Conservation (phyloP, 148 eudicot genomes). For the Gaultheria prostrata region DNA sequence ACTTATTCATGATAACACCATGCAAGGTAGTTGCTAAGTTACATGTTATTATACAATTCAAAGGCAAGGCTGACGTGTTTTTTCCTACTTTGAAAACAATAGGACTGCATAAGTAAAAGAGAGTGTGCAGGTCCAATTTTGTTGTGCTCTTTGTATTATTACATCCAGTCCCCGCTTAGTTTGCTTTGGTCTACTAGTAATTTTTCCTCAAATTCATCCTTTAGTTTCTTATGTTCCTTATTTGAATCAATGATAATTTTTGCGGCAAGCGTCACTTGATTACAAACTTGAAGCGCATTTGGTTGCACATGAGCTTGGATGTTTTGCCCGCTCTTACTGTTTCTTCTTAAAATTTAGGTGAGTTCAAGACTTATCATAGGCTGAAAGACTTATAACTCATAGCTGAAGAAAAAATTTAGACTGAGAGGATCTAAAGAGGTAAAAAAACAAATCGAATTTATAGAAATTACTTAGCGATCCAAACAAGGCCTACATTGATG, state of each 20-base stretch:
- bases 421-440: background rate
- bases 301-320: background rate
- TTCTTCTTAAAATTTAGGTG: background rate
- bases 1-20: conserved; percentile 63
- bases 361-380: background rate
- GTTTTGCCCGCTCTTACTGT: background rate
- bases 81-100: background rate
- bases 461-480: background rate
- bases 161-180: background rate
- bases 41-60: background rate
- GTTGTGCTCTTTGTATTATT: background rate
- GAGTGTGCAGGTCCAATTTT: background rate
- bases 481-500: background rate
- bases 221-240: background rate
- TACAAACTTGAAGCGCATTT: background rate
- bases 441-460: background rate
- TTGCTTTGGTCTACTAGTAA: background rate
- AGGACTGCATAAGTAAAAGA: background rate
- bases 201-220: background rate
- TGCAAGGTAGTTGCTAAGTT: conserved; percentile 56
- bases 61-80: background rate
- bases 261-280: background rate
- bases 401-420: background rate
- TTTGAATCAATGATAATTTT: background rate
- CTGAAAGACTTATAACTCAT: background rate